Percentiles rank a stretch among this genome's conserved stretches.
Conservation (phyloP, 1,139 yeast species). For the Geotrichum klebahnii region DNA sequence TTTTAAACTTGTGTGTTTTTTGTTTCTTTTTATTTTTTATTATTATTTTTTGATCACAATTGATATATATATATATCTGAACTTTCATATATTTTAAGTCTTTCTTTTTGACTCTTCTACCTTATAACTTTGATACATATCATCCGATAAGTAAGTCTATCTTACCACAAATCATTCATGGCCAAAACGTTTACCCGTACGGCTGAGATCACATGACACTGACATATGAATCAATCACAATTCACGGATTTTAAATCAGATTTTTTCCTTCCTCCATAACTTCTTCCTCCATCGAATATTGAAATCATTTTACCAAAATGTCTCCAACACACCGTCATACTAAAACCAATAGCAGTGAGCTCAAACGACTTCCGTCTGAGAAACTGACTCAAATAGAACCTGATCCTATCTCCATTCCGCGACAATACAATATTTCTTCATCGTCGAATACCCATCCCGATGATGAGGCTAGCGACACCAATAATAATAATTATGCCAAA, state of each 20-base stretch:
- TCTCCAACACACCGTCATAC: conserved; percentile 3
- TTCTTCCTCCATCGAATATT: too few relatives aligned
- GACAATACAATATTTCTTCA: neutral
- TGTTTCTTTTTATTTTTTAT: neutral
- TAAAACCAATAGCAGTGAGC: conserved; percentile 1
- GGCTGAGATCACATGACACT: too few relatives aligned
- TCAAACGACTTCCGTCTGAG: conserved; percentile 5
- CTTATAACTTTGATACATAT: neutral
- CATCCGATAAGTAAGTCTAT: too few relatives aligned
- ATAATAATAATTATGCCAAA: neutral
- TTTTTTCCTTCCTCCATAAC: neutral
- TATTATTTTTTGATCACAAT: neutral
- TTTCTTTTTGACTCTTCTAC: neutral
- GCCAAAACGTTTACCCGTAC: too few relatives aligned
- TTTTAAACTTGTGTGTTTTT: neutral
- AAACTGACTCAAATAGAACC: conserved; percentile 6
- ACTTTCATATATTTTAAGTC: neutral
- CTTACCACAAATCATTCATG: too few relatives aligned
- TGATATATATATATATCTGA: neutral
- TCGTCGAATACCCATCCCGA: neutral
- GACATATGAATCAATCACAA: too few relatives aligned
- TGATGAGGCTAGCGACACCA: neutral
- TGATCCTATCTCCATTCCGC: neutral
- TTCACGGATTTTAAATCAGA: neutral
- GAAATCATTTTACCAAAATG: neutral